These are phyloP conservation scores for Phytophthora megakarya DNA, from an alignment of 352 stramenopile genomes.

Conservation along the genomic window DNA sequence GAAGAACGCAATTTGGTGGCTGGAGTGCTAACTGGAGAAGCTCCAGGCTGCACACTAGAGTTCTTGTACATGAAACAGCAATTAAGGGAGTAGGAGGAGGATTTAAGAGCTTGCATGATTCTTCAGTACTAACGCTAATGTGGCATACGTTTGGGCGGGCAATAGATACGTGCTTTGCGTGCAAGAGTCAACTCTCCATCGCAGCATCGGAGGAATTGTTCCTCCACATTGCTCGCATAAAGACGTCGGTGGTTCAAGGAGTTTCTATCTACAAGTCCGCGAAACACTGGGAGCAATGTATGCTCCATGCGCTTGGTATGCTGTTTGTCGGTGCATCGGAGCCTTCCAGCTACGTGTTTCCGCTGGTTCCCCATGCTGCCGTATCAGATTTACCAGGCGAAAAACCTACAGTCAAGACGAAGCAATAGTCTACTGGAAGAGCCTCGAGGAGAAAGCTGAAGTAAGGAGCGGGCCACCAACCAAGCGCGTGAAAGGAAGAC, in stretches of 20 bases:
- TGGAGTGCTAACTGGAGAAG: too few species aligned
- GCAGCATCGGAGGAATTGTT: not conserved
- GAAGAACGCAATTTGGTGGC: too few species aligned
- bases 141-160: not conserved
- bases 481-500: too few species aligned
- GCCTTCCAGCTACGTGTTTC: not conserved
- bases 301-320: not conserved
- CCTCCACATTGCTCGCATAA: not conserved
- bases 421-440: too few species aligned
- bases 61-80: not conserved
- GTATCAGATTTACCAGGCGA: too few species aligned
- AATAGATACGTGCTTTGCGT: not conserved
- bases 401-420: too few species aligned
- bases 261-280: too few species aligned
- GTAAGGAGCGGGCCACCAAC: too few species aligned
- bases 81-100: not conserved
- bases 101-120: not conserved
- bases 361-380: too few species aligned
- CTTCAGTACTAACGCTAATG: not conserved
- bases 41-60: too few species aligned
- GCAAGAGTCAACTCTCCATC: not conserved
- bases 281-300: not conserved
- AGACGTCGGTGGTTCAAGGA: constrained; percentile 11
- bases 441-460: too few species aligned
- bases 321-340: not conserved